Percentiles rank a stretch among this genome's conserved stretches.
Conservation (phyloP, 2,329 filamentous ascomycete species). For the Aspergillus transmontanensis region DNA sequence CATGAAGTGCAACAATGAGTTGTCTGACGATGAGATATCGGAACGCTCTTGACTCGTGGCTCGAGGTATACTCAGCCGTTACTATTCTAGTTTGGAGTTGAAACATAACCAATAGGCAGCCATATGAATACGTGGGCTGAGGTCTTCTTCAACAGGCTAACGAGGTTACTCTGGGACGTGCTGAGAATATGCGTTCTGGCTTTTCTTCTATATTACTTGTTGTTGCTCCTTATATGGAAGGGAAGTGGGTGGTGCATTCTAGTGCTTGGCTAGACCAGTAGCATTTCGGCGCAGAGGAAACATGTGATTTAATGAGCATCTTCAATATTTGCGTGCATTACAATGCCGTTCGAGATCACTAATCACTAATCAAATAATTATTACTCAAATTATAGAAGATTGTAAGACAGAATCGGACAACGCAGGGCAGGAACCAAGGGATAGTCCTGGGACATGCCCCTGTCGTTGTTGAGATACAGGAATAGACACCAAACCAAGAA, state of each 20-base stretch:
- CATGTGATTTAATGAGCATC: neutral
- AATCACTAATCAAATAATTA: neutral
- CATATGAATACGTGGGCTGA: neutral
- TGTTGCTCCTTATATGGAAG: neutral
- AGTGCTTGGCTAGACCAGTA: neutral
- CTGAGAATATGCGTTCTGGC: neutral
- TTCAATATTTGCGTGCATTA: neutral
- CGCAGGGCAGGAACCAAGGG: neutral
- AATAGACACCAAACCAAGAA: neutral
- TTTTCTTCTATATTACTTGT: neutral
- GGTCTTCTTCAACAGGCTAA: neutral
- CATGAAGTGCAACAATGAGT: neutral
- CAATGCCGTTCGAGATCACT: neutral
- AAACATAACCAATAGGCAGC: too few relatives aligned
- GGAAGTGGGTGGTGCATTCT: neutral
- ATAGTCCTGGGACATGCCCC: neutral
- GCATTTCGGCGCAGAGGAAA: neutral
- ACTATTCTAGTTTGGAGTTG: too few relatives aligned
- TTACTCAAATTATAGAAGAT: conserved; percentile 1
- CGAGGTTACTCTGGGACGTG: too few relatives aligned
- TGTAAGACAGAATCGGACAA: neutral
- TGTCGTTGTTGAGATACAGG: neutral
- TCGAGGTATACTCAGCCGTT: neutral
- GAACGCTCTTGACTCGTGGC: neutral
- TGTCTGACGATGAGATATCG: neutral